Percentiles rank a stretch among this genome's conserved stretches.
Conservation (phyloP, 139 green algal species). For the Gonium pectorale region DNA sequence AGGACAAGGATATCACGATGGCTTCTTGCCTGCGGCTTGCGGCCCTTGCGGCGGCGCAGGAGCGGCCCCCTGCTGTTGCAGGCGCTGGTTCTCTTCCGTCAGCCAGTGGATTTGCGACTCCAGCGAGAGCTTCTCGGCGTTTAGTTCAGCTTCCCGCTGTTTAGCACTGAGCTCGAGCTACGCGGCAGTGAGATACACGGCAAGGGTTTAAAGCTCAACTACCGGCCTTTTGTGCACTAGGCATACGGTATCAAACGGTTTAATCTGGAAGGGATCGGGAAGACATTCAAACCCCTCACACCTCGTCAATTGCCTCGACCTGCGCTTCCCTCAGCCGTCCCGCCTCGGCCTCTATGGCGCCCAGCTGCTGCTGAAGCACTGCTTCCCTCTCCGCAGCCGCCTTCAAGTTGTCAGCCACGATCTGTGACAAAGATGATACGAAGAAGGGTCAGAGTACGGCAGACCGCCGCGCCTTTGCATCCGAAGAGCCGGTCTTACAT, state of each 20-base stretch:
- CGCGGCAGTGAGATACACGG: too few relatives aligned
- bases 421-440: background rate
- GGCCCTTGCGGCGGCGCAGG: background rate
- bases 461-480: too few relatives aligned
- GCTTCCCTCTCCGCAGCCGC: background rate
- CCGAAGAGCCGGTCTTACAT: too few relatives aligned
- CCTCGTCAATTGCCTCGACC: slow-evolving; percentile 60
- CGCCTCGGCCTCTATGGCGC: background rate
- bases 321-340: slow-evolving; percentile 28
- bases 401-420: slow-evolving; percentile 1
- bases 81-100: slow-evolving; percentile 61
- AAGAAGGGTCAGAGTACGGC: too few relatives aligned
- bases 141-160: slow-evolving; percentile 78
- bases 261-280: too few relatives aligned
- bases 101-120: slow-evolving; percentile 75
- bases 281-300: slow-evolving; percentile 21
- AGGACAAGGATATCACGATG: too few relatives aligned
- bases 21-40: background rate
- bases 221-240: too few relatives aligned
- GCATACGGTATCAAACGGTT: too few relatives aligned
- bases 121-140: slow-evolving; percentile 66
- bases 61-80: slow-evolving; percentile 32
- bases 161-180: slow-evolving; percentile 81
- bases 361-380: background rate
- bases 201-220: too few relatives aligned